Percentiles rank a stretch among this genome's conserved stretches.
Evolutionary conservation across 352 stramenopile genomes (phyloP).

Genomic region (Phytophthora vignae): DNA sequence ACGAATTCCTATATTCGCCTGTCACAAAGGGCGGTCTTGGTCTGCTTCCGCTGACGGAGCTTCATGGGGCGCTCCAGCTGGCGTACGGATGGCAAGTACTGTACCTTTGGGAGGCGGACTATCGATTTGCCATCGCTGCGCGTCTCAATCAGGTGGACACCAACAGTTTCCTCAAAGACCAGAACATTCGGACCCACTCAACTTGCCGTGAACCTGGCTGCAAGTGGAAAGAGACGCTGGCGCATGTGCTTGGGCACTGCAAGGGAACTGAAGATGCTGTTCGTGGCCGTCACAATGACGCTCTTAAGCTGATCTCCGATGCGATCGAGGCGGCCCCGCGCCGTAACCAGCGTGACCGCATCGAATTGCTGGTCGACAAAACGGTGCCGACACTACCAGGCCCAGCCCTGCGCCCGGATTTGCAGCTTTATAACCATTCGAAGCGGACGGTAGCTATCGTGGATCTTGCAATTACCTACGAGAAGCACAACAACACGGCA

Average conservation of each 20-base stretch:
- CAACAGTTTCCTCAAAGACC: background rate
- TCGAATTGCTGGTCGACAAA: background rate
- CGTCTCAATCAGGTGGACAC: background rate
- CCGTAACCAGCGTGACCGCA: background rate
- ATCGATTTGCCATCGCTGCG: background rate
- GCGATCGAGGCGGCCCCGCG: background rate
- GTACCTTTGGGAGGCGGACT: background rate
- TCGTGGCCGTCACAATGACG: background rate
- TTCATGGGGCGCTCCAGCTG: background rate
- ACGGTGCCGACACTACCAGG: background rate
- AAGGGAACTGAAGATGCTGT: background rate
- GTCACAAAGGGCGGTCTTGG: no score
- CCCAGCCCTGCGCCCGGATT: background rate
- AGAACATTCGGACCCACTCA: background rate
- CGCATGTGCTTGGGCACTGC: background rate
- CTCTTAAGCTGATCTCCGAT: no score
- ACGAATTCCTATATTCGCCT: background rate
- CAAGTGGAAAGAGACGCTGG: background rate
- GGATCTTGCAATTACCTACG: background rate
- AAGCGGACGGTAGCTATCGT: background rate
- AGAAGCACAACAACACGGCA: no score
- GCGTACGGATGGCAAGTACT: background rate
- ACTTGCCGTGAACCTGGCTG: background rate
- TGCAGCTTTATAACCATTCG: background rate
- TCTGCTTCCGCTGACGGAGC: background rate